A percentile compares a stretch with the other conserved stretches of the same genome.
These are phyloP conservation scores for Lactuca sativa DNA, from an alignment of 129 eudicot genomes.

Conservation along the genomic window DNA sequence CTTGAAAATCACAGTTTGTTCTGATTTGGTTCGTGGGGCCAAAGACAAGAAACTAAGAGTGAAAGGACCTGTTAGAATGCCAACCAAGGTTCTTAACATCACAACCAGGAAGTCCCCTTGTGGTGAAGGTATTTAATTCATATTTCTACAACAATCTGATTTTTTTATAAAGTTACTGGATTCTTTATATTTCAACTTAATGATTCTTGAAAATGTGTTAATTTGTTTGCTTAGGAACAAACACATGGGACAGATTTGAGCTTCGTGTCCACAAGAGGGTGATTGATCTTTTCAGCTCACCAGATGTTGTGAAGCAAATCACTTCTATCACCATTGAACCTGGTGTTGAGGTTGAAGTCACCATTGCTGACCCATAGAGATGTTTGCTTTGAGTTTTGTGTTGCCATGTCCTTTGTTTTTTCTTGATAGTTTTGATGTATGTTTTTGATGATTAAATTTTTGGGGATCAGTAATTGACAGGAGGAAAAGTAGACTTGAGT, in stretches of 20 bases:
- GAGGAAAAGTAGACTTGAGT: conserved; percentile 15
- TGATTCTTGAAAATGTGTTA: not conserved
- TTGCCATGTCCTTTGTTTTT: not conserved
- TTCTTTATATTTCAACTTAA: not conserved
- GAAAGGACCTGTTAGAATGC: conserved; percentile 53
- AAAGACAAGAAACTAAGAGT: conserved; percentile 48
- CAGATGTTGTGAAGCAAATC: conserved; percentile 84
- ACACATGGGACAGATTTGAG: conserved; percentile 88
- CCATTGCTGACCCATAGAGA: conserved; percentile 62
- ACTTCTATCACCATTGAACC: conserved; percentile 90
- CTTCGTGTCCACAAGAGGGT: conserved; percentile 85
- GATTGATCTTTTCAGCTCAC: conserved; percentile 87
- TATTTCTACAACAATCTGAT: too few species aligned
- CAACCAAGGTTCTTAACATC: conserved; percentile 47
- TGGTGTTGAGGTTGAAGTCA: conserved; percentile 86
- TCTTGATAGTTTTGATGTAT: not conserved
- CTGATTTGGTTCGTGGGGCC: conserved; percentile 90
- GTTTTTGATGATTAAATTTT: conserved; percentile 8
- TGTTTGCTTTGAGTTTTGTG: not conserved
- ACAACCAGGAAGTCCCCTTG: conserved; percentile 52
- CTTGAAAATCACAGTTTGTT: conserved; percentile 47
- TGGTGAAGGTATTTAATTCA: conserved; percentile 40
- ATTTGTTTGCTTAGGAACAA: conserved; percentile 49
- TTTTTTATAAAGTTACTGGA: too few species aligned
- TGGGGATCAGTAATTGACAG: conserved; percentile 6